phyloP scores from a whole-genome alignment of 495 filamentous ascomycete genomes.

The Cetradonia linearis region DNA sequence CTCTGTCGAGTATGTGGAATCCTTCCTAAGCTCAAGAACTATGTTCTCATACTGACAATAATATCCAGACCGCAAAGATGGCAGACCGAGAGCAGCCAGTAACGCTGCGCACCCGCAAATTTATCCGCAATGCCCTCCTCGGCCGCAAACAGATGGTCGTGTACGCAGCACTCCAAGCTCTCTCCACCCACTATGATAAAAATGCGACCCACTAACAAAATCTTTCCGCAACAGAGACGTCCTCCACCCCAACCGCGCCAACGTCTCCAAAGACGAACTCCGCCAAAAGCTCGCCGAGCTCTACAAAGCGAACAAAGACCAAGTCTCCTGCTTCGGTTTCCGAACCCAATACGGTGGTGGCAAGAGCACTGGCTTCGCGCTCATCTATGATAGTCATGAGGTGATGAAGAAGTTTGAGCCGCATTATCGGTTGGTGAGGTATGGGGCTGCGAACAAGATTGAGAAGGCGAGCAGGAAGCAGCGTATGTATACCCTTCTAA shows the following conservation, averaged over 20 bases:
- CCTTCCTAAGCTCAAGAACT: too few relatives aligned
- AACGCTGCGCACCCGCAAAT: slow-evolving; percentile 99
- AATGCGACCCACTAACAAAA: neutral
- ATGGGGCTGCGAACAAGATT: slow-evolving; percentile 81
- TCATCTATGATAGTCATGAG: slow-evolving; percentile 95
- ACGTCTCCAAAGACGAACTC: slow-evolving; percentile 98
- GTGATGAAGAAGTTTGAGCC: slow-evolving; percentile 99
- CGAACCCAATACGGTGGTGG: slow-evolving; percentile 98
- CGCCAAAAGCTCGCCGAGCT: slow-evolving; percentile 85
- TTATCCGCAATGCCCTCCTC: slow-evolving; percentile 98
- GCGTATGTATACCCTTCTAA: slow-evolving; percentile 57
- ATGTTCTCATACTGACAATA: neutral
- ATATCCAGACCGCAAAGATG: slow-evolving; percentile 50
- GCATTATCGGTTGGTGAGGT: slow-evolving; percentile 87
- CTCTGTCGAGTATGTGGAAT: neutral
- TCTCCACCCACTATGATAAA: neutral
- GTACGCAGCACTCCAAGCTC: slow-evolving; percentile 49
- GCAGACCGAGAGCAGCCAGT: slow-evolving; percentile 75
- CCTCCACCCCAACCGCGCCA: slow-evolving; percentile 95
- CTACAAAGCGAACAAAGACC: slow-evolving; percentile 96
- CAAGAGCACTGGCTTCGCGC: slow-evolving; percentile 97
- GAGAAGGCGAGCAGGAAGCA: slow-evolving; percentile 97
- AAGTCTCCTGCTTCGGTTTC: slow-evolving; percentile 95
- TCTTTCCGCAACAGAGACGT: slow-evolving; percentile 61
- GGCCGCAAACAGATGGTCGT: slow-evolving; percentile 99